Evolutionary conservation across 805 yeast species (phyloP).

Genomic region (Wickerhamiella allomyrinae): DNA sequence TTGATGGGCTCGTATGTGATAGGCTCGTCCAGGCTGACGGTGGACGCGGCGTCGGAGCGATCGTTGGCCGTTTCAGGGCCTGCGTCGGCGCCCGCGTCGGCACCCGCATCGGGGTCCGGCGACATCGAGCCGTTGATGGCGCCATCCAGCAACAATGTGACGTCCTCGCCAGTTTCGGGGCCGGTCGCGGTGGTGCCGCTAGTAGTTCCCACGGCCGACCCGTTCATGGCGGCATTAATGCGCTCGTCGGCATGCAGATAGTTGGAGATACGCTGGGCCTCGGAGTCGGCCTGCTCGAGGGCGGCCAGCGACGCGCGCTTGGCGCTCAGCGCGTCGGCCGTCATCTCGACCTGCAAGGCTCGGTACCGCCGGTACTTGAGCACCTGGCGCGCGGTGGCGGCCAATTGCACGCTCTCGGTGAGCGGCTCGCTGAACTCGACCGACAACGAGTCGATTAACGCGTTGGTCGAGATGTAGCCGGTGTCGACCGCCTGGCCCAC

Average conservation of each 20-base stretch:
- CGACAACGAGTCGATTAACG: conserved; percentile 38
- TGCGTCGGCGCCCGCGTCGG: too few species aligned
- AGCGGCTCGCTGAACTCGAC: conserved; percentile 53
- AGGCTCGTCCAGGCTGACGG: conserved; percentile 1
- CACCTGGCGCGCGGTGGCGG: conserved; percentile 42
- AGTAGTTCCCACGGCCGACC: not conserved
- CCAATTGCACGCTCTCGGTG: conserved; percentile 56
- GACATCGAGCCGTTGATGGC: not conserved
- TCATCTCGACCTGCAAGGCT: conserved; percentile 36
- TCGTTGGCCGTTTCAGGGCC: conserved; percentile 11
- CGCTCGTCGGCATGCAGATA: conserved; percentile 21
- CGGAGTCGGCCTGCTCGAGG: conserved; percentile 32
- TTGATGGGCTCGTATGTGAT: conserved; percentile 3
- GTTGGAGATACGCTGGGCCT: conserved; percentile 30
- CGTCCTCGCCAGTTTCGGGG: not conserved
- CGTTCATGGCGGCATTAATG: conserved; percentile 10
- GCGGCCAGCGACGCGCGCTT: conserved; percentile 25
- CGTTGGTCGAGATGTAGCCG: conserved; percentile 35
- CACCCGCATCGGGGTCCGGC: not conserved
- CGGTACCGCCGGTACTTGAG: conserved; percentile 47
- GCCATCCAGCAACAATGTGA: not conserved
- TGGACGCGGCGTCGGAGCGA: not conserved
- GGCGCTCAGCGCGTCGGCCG: conserved; percentile 27
- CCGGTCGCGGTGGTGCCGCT: not conserved
- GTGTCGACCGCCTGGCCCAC: conserved; percentile 78